Evolutionary conservation across 257 asterid genomes (phyloP).

Genomic region (Fraxinus cuspidata): DNA sequence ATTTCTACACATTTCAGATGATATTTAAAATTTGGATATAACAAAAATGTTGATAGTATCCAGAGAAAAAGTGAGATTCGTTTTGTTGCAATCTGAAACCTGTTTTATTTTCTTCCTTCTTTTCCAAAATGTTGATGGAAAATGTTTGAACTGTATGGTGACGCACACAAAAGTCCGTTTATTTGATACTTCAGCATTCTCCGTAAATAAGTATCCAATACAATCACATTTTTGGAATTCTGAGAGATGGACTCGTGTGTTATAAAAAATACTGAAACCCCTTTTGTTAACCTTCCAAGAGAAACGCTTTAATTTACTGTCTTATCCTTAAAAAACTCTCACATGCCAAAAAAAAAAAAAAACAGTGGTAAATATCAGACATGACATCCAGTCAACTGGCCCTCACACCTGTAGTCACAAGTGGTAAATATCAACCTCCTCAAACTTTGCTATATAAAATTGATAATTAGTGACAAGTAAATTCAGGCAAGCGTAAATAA

Average conservation of each 20-base stretch:
- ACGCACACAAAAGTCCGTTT: neutral
- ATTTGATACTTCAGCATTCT: neutral
- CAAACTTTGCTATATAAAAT: neutral
- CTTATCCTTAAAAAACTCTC: neutral
- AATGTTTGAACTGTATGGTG: neutral
- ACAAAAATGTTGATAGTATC: neutral
- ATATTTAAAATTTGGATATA: neutral
- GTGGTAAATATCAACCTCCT: neutral
- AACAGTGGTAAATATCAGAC: neutral
- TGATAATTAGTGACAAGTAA: neutral
- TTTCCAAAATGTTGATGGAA: neutral
- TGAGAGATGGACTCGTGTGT: neutral
- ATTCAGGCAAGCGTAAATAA: neutral
- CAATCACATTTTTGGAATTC: neutral
- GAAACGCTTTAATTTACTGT: neutral
- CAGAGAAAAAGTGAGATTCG: neutral
- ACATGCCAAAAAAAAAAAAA: too few relatives aligned
- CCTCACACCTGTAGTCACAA: neutral
- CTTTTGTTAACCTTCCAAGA: neutral
- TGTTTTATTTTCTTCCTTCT: neutral
- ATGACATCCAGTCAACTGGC: neutral
- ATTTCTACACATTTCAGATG: neutral
- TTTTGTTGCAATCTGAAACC: neutral
- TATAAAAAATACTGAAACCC: neutral
- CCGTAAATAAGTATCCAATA: neutral